A percentile compares a stretch with the other conserved stretches of the same genome.
phyloP scores from a whole-genome alignment of 768 basidiomycete genomes.

The Termitomyces sp. region DNA sequence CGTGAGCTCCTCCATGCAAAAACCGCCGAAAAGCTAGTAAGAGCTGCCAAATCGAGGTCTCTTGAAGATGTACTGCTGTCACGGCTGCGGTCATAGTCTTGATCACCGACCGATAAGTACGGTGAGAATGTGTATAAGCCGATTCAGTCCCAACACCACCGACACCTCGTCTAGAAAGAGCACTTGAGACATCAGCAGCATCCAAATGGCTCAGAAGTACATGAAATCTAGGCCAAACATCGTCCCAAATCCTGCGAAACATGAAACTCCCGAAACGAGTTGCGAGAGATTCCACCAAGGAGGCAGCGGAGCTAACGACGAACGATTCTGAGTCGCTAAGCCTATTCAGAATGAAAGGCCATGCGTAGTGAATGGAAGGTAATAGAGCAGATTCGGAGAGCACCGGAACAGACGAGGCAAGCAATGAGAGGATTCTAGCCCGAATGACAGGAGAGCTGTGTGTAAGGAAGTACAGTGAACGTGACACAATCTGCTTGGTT shows the following conservation, averaged over 20 bases:
- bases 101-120: conserved; percentile 75
- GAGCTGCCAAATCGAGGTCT: conserved; percentile 79
- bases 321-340: conserved; percentile 71
- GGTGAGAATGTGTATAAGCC: conserved; percentile 78
- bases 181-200: conserved; percentile 61
- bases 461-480: conserved; percentile 88
- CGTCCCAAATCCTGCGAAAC: conserved; percentile 82
- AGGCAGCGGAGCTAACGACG: conserved; percentile 76
- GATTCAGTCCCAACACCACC: conserved; percentile 61
- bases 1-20: conserved; percentile 61
- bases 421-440: conserved; percentile 73
- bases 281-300: conserved; percentile 70
- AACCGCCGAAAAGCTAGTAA: conserved; percentile 76
- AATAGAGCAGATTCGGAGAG: conserved; percentile 73
- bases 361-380: conserved; percentile 82
- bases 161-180: conserved; percentile 56
- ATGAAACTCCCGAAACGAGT: conserved; percentile 81
- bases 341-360: conserved; percentile 93
- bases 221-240: conserved; percentile 87
- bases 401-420: conserved; percentile 73
- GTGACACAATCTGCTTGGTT: conserved; percentile 81
- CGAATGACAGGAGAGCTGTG: conserved; percentile 87
- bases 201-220: conserved; percentile 59
- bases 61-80: conserved; percentile 65
- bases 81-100: conserved; percentile 70